phyloP scores from a whole-genome alignment of 768 basidiomycete species.

The Sarcodon aspratus region DNA sequence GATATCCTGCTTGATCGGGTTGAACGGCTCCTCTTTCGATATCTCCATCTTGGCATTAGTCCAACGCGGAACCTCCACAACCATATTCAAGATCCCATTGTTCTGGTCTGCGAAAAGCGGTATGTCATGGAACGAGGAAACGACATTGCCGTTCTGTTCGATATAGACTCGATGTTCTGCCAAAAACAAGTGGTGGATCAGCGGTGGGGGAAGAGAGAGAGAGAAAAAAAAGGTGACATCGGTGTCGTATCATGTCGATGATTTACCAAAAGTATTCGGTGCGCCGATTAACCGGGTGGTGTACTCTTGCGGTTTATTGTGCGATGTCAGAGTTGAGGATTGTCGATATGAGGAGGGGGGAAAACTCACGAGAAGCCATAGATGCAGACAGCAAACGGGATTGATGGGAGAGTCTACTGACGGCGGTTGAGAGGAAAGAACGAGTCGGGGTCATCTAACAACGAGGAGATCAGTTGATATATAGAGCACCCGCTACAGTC shows the following conservation, averaged over 20 bases:
- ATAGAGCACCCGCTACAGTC: too few relatives aligned
- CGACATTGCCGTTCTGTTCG: conserved; percentile 78
- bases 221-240: background rate
- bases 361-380: conserved; percentile 4
- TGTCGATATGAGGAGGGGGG: background rate
- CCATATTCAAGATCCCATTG: conserved; percentile 96
- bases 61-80: conserved; percentile 98
- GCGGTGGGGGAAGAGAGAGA: conserved; percentile 9
- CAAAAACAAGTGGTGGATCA: conserved; percentile 7
- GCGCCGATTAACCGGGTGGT: conserved; percentile 74
- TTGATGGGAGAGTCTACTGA: too few relatives aligned
- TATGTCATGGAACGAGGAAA: conserved; percentile 92
- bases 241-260: conserved; percentile 1
- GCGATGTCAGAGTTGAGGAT: background rate
- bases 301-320: conserved; percentile 35
- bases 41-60: conserved; percentile 99
- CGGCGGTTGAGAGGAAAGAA: too few relatives aligned
- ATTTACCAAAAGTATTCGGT: conserved; percentile 85
- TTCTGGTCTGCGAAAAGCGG: conserved; percentile 95
- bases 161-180: conserved; percentile 92
- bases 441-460: too few relatives aligned
- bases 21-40: conserved; percentile 96
- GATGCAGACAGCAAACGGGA: background rate
- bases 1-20: conserved; percentile 99
- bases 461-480: too few relatives aligned